phyloP scores from a whole-genome alignment of 768 basidiomycete species.

The Candolleomyces aberdarensis region DNA sequence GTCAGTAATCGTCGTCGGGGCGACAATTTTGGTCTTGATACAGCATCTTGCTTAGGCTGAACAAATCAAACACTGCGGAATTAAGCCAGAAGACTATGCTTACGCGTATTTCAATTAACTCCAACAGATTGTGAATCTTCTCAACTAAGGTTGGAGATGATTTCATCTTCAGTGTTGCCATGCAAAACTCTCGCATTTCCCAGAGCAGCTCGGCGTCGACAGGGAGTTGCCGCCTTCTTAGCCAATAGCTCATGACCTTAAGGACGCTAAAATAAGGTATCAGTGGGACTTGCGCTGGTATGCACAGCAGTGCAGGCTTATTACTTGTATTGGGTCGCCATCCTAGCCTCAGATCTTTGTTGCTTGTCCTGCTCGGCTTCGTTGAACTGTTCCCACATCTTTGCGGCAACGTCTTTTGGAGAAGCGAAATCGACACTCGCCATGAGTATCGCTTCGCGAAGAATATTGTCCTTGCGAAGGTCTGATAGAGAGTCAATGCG shows the following conservation, averaged over 20 bases:
- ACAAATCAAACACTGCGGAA: background rate
- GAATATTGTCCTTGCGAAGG: constrained; percentile 30
- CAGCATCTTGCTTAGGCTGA: background rate
- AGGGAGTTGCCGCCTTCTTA: constrained; percentile 25
- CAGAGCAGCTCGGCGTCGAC: constrained; percentile 27
- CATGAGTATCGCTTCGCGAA: constrained; percentile 38
- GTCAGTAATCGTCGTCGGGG: constrained; percentile 24
- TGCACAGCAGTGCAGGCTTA: constrained; percentile 10
- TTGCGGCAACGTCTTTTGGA: constrained; percentile 34
- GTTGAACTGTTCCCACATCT: constrained; percentile 37
- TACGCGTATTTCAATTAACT: constrained; percentile 28
- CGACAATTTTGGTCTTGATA: constrained; percentile 10
- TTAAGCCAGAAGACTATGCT: background rate
- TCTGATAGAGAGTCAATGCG: constrained; percentile 17
- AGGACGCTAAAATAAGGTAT: constrained; percentile 26
- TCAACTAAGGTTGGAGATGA: constrained; percentile 29
- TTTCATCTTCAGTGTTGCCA: constrained; percentile 23
- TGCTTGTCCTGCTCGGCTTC: constrained; percentile 24
- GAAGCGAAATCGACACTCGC: constrained; percentile 42
- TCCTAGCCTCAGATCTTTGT: constrained; percentile 23
- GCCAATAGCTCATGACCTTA: constrained; percentile 35
- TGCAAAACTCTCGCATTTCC: constrained; percentile 35
- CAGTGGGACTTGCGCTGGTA: background rate
- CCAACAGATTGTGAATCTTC: constrained; percentile 25
- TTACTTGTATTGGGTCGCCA: constrained; percentile 34